Conservation (phyloP, 2,329 filamentous ascomycete species). For the Colletotrichum phormii region DNA sequence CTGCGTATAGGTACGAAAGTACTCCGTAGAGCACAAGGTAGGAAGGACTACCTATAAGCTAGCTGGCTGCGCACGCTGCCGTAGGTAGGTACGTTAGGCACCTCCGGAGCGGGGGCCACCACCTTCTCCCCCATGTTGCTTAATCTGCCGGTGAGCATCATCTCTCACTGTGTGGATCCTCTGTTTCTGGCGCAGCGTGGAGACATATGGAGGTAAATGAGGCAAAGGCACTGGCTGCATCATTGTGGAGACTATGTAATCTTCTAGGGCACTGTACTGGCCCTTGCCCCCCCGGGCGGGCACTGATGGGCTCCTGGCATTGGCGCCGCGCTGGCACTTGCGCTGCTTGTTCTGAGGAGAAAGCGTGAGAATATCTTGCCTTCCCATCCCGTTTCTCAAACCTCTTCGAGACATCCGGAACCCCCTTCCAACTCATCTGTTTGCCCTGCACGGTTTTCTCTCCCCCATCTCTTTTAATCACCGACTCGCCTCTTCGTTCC, state of each 20-base stretch:
- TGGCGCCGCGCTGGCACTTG: constrained; percentile 15
- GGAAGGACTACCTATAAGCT: no score
- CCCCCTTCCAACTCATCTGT: constrained; percentile 35
- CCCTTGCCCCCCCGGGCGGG: not conserved
- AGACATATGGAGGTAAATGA: not conserved
- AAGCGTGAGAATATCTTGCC: constrained; percentile 39
- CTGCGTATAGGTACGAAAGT: no score
- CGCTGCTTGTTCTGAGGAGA: constrained; percentile 14
- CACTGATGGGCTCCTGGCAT: not conserved
- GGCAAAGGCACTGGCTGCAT: not conserved
- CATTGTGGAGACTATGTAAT: not conserved
- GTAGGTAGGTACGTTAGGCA: not conserved
- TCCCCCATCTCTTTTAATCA: constrained; percentile 36
- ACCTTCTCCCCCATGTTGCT: constrained; percentile 16
- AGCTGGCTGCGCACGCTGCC: constrained; percentile 5
- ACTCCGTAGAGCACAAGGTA: no score
- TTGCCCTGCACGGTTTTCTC: constrained; percentile 27
- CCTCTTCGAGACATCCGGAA: constrained; percentile 38
- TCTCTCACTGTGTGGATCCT: constrained; percentile 22
- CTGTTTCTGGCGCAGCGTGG: not conserved
- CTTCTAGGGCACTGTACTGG: not conserved
- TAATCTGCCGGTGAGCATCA: constrained; percentile 22
- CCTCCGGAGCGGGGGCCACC: not conserved
- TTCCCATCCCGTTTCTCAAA: constrained; percentile 40
- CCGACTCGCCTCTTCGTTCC: not conserved